These are phyloP conservation scores for Coemansia aciculifera DNA, from an alignment of 192 early-diverging fungal species.

Conservation along the genomic window DNA sequence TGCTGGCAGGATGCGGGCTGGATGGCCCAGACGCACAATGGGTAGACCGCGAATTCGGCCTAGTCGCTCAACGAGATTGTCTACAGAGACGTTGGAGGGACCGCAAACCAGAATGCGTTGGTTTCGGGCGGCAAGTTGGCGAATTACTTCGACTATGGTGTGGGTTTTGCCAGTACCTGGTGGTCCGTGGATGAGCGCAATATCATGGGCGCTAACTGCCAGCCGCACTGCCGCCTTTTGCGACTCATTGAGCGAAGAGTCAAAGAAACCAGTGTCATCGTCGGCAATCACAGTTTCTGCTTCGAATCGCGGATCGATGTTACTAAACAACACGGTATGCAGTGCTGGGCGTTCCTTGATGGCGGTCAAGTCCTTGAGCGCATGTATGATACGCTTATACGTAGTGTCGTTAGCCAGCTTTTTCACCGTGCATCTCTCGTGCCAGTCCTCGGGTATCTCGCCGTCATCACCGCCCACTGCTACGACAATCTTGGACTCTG, in stretches of 20 bases:
- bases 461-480: slow-evolving; percentile 61
- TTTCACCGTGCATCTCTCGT: slow-evolving; percentile 59
- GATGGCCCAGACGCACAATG: slow-evolving; percentile 82
- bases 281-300: background rate
- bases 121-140: slow-evolving; percentile 63
- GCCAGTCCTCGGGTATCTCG: slow-evolving; percentile 59
- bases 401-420: slow-evolving; percentile 59
- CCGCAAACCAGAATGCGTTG: slow-evolving; percentile 83
- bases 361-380: slow-evolving; percentile 28
- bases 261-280: slow-evolving; percentile 50
- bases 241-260: slow-evolving; percentile 65
- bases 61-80: slow-evolving; percentile 85
- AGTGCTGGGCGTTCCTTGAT: slow-evolving; percentile 32
- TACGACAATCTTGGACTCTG: slow-evolving; percentile 63
- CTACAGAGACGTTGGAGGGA: slow-evolving; percentile 85
- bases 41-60: slow-evolving; percentile 56
- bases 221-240: slow-evolving; percentile 71
- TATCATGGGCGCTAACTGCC: slow-evolving; percentile 60
- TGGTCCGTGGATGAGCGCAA: slow-evolving; percentile 83
- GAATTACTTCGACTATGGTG: slow-evolving; percentile 81
- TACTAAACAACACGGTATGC: slow-evolving; percentile 52
- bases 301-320: slow-evolving; percentile 28
- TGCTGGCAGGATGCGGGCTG: slow-evolving; percentile 71
- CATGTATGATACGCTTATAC: slow-evolving; percentile 44
- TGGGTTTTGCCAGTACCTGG: slow-evolving; percentile 92